Evolutionary conservation across 2,329 filamentous ascomycete genomes (phyloP).

Genomic region (Lachnellula arida): DNA sequence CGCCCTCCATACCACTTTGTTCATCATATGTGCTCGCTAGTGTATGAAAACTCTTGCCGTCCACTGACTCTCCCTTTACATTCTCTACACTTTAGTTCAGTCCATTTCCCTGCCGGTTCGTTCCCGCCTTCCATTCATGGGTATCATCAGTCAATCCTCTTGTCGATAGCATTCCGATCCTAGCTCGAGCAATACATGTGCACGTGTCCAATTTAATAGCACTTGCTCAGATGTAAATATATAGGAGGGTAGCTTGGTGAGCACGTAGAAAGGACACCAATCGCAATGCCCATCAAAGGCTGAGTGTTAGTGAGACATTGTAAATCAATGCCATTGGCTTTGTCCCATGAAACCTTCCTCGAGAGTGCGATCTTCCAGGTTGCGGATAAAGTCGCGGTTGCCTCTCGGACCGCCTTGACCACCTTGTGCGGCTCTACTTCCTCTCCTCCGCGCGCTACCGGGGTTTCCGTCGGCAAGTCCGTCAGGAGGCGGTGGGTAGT

Average conservation of each 20-base stretch:
- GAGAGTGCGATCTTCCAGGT: slow-evolving; percentile 86
- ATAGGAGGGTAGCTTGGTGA: slow-evolving; percentile 9
- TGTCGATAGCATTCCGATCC: neutral
- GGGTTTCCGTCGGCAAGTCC: slow-evolving; percentile 63
- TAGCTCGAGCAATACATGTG: neutral
- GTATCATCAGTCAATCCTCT: neutral
- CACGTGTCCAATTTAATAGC: slow-evolving; percentile 1
- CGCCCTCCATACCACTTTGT: neutral
- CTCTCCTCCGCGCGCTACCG: slow-evolving; percentile 63
- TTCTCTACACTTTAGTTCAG: neutral
- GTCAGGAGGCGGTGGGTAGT: slow-evolving; percentile 90
- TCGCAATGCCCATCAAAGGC: slow-evolving; percentile 15
- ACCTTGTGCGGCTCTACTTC: slow-evolving; percentile 64
- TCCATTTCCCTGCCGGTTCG: too few species aligned
- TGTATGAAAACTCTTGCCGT: neutral
- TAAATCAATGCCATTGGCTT: slow-evolving; percentile 66
- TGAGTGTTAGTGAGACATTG: neutral
- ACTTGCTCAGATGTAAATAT: neutral
- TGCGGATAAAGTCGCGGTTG: slow-evolving; percentile 89
- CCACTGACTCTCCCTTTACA: neutral
- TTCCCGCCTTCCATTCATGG: neutral
- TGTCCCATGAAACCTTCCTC: slow-evolving; percentile 85
- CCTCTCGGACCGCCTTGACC: slow-evolving; percentile 47
- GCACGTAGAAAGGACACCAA: slow-evolving; percentile 7
- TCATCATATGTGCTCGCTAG: neutral